phyloP scores from a whole-genome alignment of 108 stramenopile genomes.

The Mayamaea pseudoterrestris region DNA sequence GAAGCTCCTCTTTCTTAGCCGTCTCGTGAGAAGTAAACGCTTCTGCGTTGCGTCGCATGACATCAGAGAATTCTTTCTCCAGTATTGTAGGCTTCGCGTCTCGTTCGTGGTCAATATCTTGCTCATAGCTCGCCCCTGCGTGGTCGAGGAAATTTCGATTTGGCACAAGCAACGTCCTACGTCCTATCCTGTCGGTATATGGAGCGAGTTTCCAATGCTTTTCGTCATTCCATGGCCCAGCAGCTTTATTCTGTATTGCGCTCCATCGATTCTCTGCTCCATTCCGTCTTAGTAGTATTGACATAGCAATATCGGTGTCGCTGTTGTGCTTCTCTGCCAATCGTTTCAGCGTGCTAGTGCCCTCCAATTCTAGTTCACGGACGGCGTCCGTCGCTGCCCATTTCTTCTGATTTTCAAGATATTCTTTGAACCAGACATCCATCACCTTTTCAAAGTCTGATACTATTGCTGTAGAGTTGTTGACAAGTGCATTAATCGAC shows the following conservation, averaged over 20 bases:
- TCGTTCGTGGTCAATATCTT: conserved; percentile 19
- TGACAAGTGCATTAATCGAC: conserved; percentile 29
- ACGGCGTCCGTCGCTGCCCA: conserved; percentile 83
- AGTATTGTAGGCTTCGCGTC: conserved; percentile 22
- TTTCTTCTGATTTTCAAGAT: conserved; percentile 53
- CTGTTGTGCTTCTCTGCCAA: conserved; percentile 25
- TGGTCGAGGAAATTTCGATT: conserved; percentile 57
- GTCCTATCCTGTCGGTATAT: conserved; percentile 47
- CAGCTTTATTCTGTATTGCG: conserved; percentile 22
- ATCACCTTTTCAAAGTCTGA: conserved; percentile 44
- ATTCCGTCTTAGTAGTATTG: conserved; percentile 4
- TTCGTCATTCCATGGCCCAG: conserved; percentile 26
- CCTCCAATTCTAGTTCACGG: conserved; percentile 58
- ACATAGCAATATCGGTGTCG: conserved; percentile 26
- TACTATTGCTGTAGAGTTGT: conserved; percentile 34
- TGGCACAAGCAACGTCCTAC: conserved; percentile 40
- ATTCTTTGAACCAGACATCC: conserved; percentile 50
- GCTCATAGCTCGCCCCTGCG: conserved; percentile 54
- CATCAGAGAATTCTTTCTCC: conserved; percentile 37
- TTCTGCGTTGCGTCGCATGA: conserved; percentile 39
- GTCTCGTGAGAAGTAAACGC: conserved; percentile 33
- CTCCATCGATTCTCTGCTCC: conserved; percentile 33
- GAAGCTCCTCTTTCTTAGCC: conserved; percentile 20
- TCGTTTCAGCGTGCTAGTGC: conserved; percentile 39
- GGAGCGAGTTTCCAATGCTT: conserved; percentile 49